Evolutionary conservation across 2,329 filamentous ascomycete species (phyloP), one percentile per base, ranked within the genome.

Genomic region (Beauveria sp.): DNA sequence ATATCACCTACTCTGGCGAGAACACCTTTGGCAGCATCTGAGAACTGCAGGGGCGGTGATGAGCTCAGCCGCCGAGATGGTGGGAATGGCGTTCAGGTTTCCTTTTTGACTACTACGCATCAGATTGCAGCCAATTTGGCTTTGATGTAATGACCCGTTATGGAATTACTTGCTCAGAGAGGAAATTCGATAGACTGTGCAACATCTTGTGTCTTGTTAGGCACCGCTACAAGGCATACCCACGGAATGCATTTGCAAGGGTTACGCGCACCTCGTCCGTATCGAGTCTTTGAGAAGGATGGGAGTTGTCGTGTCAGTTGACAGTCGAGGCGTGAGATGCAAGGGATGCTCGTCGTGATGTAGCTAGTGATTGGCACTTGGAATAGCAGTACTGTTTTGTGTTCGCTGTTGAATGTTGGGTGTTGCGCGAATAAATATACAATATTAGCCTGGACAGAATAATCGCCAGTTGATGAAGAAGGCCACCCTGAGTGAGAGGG

Each of bases 1-100:
- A 99, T 82, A 99, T 99, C 80, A 98, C 93, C 70, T 96, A 96
- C 84, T 98, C 93, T 56, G 95, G 95, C 79, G 95, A 98, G 86
- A 99, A 98, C 84, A 99, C 95, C 60, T 99, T 99, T 73, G 95
- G 95, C 73, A 63, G 58, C 43, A 52, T 43, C 34, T 63, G 51
- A 62, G 43, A 8, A 40, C 24, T 22, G 16, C 18, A 16, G 26
- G 42, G 16, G 40, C 18, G n/a, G 14, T 47, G 28, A 38, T 40
- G 28, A 62, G 60, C 40, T 47, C 40, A 26, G n/a, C 8, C 3
- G 45, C 53, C 28, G 28, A 47, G 30, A 63, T 60, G 59, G 65
- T 53, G 63, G 70, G 67, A 69, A 72, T 68, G 73, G 73, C 73
- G 72, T 74, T 74, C 66, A 65, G 73, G 73, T 71, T 64, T 63